Evolutionary conservation across 2,329 filamentous ascomycete genomes (phyloP).

Genomic region (Hymenoscyphus albidus): DNA sequence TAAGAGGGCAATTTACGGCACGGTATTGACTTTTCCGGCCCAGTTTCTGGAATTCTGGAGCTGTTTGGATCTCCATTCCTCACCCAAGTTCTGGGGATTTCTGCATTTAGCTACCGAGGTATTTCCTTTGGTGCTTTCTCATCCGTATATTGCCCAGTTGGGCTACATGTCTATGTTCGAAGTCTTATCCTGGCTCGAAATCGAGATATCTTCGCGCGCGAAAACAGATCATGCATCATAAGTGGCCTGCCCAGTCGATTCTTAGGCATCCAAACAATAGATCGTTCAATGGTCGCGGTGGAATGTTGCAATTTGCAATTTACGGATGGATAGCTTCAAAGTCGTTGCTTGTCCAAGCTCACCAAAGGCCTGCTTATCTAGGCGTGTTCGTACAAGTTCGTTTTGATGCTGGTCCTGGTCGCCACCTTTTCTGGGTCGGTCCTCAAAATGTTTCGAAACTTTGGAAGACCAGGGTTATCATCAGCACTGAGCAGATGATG

Average conservation of each 20-base stretch:
- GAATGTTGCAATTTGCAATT: neutral
- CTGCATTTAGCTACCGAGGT: neutral
- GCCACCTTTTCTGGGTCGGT: neutral
- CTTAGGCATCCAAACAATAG: neutral
- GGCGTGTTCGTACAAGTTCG: neutral
- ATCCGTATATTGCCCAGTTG: neutral
- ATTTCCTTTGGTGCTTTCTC: neutral
- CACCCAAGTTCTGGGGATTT: neutral
- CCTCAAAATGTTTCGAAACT: neutral
- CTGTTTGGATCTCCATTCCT: neutral
- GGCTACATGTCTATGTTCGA: neutral
- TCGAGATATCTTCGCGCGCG: neutral
- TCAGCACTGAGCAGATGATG: neutral
- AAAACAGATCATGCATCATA: neutral
- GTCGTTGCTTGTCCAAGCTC: neutral
- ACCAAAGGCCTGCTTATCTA: neutral
- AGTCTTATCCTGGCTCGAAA: neutral
- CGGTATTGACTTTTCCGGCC: neutral
- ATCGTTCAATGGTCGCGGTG: neutral
- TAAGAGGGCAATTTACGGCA: neutral
- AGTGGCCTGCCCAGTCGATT: neutral
- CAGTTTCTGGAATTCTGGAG: neutral
- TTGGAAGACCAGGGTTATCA: neutral
- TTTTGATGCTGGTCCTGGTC: neutral
- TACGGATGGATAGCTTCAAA: neutral